These are phyloP conservation scores for Parvularia atlantis DNA, from an alignment of 78 protist genomes.

Conservation along the genomic window DNA sequence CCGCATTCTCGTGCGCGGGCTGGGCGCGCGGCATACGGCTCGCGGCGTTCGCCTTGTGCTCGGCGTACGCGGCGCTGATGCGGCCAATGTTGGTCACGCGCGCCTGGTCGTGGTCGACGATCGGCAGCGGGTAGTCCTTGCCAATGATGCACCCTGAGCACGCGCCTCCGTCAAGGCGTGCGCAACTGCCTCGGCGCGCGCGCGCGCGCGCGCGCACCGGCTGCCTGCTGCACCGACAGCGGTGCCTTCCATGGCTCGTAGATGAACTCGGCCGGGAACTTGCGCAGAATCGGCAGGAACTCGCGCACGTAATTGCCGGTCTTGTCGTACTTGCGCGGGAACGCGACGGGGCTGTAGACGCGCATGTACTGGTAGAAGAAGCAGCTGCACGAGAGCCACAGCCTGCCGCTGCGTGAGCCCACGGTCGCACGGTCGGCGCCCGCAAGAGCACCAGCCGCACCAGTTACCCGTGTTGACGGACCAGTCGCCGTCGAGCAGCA, in stretches of 20 bases:
- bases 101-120: neutral
- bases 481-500: constrained; percentile 20
- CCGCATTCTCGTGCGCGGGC: too few species aligned
- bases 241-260: constrained; percentile 32
- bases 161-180: too few species aligned
- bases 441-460: too few species aligned
- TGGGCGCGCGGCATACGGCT: too few species aligned
- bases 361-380: constrained; percentile 29
- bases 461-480: constrained; percentile 24
- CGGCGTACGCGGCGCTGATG: neutral
- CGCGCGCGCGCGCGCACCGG: too few species aligned
- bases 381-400: constrained; percentile 29
- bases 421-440: too few species aligned
- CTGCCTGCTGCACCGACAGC: neutral
- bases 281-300: neutral
- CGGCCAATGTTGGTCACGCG: neutral
- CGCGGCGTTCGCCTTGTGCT: too few species aligned
- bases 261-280: constrained; percentile 1
- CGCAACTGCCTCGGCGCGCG: too few species aligned
- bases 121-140: constrained; percentile 8
- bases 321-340: constrained; percentile 9
- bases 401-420: too few species aligned
- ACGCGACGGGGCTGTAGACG: constrained; percentile 23
- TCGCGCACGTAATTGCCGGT: constrained; percentile 4
- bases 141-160: too few species aligned